Base-by-base conservation (phyloP, 2,329 filamentous ascomycete species). In the Chrysoporthe deuterocubensis region DNA sequence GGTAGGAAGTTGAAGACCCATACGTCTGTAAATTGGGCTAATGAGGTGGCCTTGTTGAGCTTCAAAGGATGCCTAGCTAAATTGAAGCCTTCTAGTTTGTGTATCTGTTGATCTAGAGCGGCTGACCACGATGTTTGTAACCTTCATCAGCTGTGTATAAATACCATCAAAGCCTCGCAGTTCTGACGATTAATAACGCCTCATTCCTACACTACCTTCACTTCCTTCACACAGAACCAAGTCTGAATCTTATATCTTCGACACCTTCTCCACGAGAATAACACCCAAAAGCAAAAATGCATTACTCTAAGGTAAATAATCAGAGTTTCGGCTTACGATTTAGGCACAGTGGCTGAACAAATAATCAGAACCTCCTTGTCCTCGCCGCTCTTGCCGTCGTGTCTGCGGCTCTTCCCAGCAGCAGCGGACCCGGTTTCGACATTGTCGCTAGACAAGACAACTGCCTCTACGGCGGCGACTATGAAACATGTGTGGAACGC, bases 391-490 rank as follows among this genome's bases (percentile, higher is more conserved):
- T 57, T 21, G 54, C 54, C 16, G 54, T 40, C 34, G 54, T 57
- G 32, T 34, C 54, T 4, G 37, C 14, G 4, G 54, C 54, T 5
- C 32, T 57, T 18, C 54, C 54, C 32, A 57, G 21, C 14, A 26
- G 54, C 32, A 57, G 40, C 34, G 54, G 14, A 18, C 5, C 14
- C 14, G 5, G 14, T 26, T 34, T 7, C 32, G 54, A 57, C 14
- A 40, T 37, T 13, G 32, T 34, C 32, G 37, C 54, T 18, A 40
- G 32, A n/a, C 32, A 40, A 16, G 54, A 40, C 54, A 57, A 34
- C 54, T 57, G 54, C 18, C 16, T 57, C 32, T 57, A 57, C 14
- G 54, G 54, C 54, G 54, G 54, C 6, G 37, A 57, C 54, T 57
- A 40, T 26, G 14, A n/a, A 18, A 57, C 54, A 4, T 57, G 54